Percentiles rank a stretch among this genome's conserved stretches.
These are phyloP conservation scores for Dendrostoma leiphaemia DNA, from an alignment of 2,329 filamentous ascomycete genomes.

Conservation along the genomic window DNA sequence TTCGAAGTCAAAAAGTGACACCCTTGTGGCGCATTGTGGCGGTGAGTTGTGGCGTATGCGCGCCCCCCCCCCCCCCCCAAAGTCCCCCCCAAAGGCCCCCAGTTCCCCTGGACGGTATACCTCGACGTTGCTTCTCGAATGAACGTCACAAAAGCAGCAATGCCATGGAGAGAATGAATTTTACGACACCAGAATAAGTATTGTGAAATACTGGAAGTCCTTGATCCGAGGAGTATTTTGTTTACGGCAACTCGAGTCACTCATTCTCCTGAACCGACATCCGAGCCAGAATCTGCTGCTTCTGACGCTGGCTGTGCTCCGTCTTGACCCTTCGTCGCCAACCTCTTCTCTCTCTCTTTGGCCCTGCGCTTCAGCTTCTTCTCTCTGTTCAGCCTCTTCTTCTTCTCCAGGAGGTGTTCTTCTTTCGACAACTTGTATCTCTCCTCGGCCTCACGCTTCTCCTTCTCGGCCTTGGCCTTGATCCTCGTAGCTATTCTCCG, in stretches of 20 bases:
- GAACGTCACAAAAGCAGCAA: no score
- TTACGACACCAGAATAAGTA: no score
- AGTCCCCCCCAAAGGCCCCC: no score
- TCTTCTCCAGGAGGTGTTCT: constrained; percentile 57
- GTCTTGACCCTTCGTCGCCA: constrained; percentile 20
- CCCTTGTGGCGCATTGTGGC: neutral
- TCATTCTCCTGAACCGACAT: constrained; percentile 3
- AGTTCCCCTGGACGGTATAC: no score
- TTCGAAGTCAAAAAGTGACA: neutral
- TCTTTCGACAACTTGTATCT: constrained; percentile 48
- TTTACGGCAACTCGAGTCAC: neutral
- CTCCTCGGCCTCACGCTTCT: constrained; percentile 37
- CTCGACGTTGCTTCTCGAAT: no score
- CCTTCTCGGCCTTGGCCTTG: constrained; percentile 40
- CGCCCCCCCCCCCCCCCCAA: neutral
- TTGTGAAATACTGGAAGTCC: no score
- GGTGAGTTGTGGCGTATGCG: neutral
- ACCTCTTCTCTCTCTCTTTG: constrained; percentile 56
- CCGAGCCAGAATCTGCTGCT: constrained; percentile 6
- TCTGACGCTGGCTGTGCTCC: neutral
- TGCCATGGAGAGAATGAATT: neutral
- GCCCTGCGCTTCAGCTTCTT: constrained; percentile 59
- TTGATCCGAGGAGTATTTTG: no score
- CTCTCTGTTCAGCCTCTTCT: constrained; percentile 58
- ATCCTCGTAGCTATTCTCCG: constrained; percentile 50